A percentile compares a stretch with the other conserved stretches of the same genome.
These are phyloP conservation scores for Lichtheimia ramosa DNA, from an alignment of 371 early-diverging fungal genomes.

Conservation along the genomic window DNA sequence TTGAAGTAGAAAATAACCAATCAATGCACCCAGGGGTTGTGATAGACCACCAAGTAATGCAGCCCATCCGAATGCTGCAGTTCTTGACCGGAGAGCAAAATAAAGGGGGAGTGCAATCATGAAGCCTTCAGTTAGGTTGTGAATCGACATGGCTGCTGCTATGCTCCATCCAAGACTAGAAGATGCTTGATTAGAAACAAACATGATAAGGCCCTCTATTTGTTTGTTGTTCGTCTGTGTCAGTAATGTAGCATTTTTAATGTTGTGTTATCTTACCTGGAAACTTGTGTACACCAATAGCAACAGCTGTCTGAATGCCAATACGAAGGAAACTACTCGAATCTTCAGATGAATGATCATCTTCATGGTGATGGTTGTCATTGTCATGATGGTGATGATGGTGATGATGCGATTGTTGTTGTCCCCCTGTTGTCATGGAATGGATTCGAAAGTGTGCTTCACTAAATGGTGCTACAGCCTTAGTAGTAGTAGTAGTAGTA, in stretches of 20 bases:
- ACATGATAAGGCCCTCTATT: slow-evolving; percentile 75
- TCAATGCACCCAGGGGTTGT: slow-evolving; percentile 63
- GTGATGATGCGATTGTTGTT: slow-evolving; percentile 5
- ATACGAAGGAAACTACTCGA: slow-evolving; percentile 35
- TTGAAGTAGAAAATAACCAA: slow-evolving; percentile 51
- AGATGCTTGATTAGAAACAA: slow-evolving; percentile 63
- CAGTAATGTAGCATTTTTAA: neutral
- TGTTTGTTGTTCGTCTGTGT: neutral
- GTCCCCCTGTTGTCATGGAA: slow-evolving; percentile 3
- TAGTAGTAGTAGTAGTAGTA: slow-evolving; percentile 12
- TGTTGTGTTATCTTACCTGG: too few species aligned
- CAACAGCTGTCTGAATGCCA: slow-evolving; percentile 76
- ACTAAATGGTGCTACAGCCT: slow-evolving; percentile 4
- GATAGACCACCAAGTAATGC: slow-evolving; percentile 65
- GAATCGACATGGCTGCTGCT: slow-evolving; percentile 73
- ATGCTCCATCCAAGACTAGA: slow-evolving; percentile 67
- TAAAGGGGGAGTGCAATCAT: slow-evolving; percentile 76
- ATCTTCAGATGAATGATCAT: slow-evolving; percentile 13
- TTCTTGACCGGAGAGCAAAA: slow-evolving; percentile 65
- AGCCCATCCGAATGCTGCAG: slow-evolving; percentile 61
- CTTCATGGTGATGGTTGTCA: slow-evolving; percentile 17
- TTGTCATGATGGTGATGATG: slow-evolving; percentile 19
- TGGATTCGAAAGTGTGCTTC: slow-evolving; percentile 43
- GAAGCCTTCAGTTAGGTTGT: slow-evolving; percentile 82
- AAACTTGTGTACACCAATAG: slow-evolving; percentile 78